These are phyloP conservation scores for Pelargonium hybrid DNA, from an alignment of 441 rosid species.

Conservation along the genomic window DNA sequence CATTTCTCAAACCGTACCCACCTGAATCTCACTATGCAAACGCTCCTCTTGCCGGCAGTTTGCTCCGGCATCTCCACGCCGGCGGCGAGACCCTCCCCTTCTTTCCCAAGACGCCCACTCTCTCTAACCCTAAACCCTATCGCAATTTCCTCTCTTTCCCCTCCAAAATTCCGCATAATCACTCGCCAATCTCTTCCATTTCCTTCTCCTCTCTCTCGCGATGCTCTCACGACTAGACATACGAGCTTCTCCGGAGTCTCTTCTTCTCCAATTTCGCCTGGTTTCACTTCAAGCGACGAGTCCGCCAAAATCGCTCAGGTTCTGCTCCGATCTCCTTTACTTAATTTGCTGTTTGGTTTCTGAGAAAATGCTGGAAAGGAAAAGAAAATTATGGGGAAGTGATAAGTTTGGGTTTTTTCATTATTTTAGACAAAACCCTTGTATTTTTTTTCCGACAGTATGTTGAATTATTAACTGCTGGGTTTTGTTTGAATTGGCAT, in stretches of 20 bases:
- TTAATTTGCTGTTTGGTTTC: not conserved
- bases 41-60: not conserved
- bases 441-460: too few relatives aligned
- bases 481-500: too few relatives aligned
- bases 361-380: not conserved
- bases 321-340: not conserved
- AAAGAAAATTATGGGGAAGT: not conserved
- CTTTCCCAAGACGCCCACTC: not conserved
- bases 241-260: not conserved
- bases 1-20: not conserved
- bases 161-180: not conserved
- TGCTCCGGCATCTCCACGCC: not conserved
- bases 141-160: not conserved
- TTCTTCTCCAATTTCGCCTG: not conserved
- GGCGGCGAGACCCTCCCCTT: not conserved
- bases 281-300: conserved; percentile 2
- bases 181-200: conserved; percentile 6
- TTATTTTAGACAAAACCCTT: not conserved
- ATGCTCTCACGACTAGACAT: not conserved
- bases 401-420: not conserved
- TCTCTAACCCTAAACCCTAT: not conserved
- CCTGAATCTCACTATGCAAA: not conserved
- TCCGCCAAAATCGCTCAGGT: conserved; percentile 6
- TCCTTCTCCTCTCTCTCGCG: not conserved
- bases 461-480: too few relatives aligned